Base-by-base conservation (phyloP, 169 alveolate species). In the Cyclospora cayetanensis region DNA sequence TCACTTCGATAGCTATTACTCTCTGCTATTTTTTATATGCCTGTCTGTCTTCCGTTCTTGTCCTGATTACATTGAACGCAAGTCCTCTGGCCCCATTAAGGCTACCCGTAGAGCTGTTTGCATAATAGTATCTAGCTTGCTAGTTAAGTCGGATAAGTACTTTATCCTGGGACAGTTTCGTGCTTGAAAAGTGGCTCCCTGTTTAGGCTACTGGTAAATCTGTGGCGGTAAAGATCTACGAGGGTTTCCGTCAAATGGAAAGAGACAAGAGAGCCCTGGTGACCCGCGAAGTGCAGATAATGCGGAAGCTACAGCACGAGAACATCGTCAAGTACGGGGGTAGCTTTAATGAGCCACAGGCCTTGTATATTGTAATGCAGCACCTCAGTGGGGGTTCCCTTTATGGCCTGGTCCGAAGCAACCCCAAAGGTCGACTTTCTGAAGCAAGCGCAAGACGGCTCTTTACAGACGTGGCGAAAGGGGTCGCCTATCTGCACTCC, bases 141-240 rank as follows among this genome's bases (percentile, higher is more conserved):
- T n/a, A n/a, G n/a, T n/a, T n/a, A n/a, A n/a, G n/a, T n/a, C n/a
- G n/a, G n/a, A n/a, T n/a, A n/a, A n/a, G n/a, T n/a, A n/a, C n/a
- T n/a, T n/a, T n/a, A n/a, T n/a, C n/a, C n/a, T n/a, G n/a, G n/a
- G n/a, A n/a, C n/a, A n/a, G n/a, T n/a, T n/a, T n/a, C n/a, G n/a
- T n/a, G n/a, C n/a, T n/a, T n/a, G n/a, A n/a, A n/a, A n/a, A n/a
- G n/a, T n/a, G n/a, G n/a, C n/a, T 77, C 52, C n/a, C 34, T 11
- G 3, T 25, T 1, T 43, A 83, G 89, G 65, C 86, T 20, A 93
- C 95, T 42, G 94, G 95, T 27, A 94, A 84, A 34, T 95, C 94
- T 68, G 96, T 95, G 82, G 98, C 98, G 22, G 95, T 97, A 43
- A 97, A 97, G 92, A 96, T 95, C 42, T 97, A 97, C 95, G 97